Conservation (phyloP, 1,139 yeast genomes). For the Pichia sp. region DNA sequence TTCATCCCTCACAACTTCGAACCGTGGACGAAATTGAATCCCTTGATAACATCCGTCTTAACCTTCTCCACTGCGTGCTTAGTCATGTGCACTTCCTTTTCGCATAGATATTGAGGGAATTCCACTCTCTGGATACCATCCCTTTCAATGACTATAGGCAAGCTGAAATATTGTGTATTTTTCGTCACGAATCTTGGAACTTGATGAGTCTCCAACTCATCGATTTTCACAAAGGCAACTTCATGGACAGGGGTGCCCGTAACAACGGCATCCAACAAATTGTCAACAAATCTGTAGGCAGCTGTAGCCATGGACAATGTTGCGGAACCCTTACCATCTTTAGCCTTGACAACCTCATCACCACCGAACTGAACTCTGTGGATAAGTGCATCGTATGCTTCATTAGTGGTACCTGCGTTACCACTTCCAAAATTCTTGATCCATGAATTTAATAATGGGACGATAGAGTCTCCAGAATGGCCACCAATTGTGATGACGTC, state of each 20-base stretch:
- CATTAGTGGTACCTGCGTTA: too few species aligned
- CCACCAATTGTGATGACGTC: slow-evolving; percentile 64
- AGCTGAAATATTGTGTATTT: slow-evolving; percentile 47
- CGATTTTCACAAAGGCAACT: slow-evolving; percentile 55
- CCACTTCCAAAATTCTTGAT: slow-evolving; percentile 24
- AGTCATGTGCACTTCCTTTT: slow-evolving; percentile 40
- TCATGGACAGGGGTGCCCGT: slow-evolving; percentile 32
- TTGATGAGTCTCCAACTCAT: slow-evolving; percentile 33
- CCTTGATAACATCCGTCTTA: slow-evolving; percentile 51
- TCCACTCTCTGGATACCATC: slow-evolving; percentile 44
- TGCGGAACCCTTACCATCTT: slow-evolving; percentile 72
- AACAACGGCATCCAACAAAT: slow-evolving; percentile 36
- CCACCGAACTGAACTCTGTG: slow-evolving; percentile 71
- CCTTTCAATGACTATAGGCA: slow-evolving; percentile 46
- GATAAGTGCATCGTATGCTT: slow-evolving; percentile 33
- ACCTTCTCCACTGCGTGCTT: slow-evolving; percentile 49
- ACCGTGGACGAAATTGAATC: slow-evolving; percentile 48
- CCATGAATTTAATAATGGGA: slow-evolving; percentile 35
- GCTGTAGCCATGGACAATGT: slow-evolving; percentile 76
- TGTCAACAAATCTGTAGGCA: slow-evolving; percentile 59
- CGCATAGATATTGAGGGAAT: slow-evolving; percentile 37
- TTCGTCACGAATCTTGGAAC: slow-evolving; percentile 32
- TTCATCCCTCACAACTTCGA: slow-evolving; percentile 33
- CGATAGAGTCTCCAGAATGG: slow-evolving; percentile 72
- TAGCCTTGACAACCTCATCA: slow-evolving; percentile 74